These are phyloP conservation scores for Ziziphus jujuba DNA, from an alignment of 306 rosid genomes.

Conservation along the genomic window DNA sequence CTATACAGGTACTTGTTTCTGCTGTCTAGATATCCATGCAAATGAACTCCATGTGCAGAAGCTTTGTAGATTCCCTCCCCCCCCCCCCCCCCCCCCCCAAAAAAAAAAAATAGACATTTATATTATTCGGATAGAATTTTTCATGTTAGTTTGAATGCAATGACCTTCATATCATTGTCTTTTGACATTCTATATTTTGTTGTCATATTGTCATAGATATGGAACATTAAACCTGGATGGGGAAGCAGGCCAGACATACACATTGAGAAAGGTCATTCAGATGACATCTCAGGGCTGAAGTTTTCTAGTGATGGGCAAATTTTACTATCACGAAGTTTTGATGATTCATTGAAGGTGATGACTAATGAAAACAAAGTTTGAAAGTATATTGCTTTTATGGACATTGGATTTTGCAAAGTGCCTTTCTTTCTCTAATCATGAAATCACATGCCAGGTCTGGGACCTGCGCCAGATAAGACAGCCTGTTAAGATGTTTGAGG, in stretches of 20 bases:
- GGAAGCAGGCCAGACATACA: slow-evolving; percentile 91
- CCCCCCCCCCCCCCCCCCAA: too few relatives aligned
- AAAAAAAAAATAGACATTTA: background rate
- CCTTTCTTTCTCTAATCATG: slow-evolving; percentile 21
- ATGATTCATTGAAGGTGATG: slow-evolving; percentile 77
- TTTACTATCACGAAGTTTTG: slow-evolving; percentile 83
- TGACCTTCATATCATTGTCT: slow-evolving; percentile 14
- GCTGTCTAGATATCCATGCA: slow-evolving; percentile 5
- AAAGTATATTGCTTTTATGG: slow-evolving; percentile 33
- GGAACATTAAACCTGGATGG: slow-evolving; percentile 94
- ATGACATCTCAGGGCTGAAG: slow-evolving; percentile 68
- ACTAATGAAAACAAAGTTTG: slow-evolving; percentile 15
- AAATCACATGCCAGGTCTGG: slow-evolving; percentile 66
- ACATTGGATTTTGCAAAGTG: background rate
- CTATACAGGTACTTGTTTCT: slow-evolving; percentile 68
- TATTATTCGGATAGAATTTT: background rate
- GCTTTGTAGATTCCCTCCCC: background rate
- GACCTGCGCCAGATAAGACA: slow-evolving; percentile 81
- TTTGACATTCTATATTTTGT: slow-evolving; percentile 20
- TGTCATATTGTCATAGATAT: slow-evolving; percentile 58
- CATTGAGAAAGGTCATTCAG: slow-evolving; percentile 67
- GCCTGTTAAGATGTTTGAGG: slow-evolving; percentile 70
- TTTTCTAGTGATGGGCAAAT: slow-evolving; percentile 78
- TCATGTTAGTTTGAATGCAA: slow-evolving; percentile 11
- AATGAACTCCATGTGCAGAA: slow-evolving; percentile 10